phyloP scores from a whole-genome alignment of 805 yeast genomes.

The Candida tammaniensis region DNA sequence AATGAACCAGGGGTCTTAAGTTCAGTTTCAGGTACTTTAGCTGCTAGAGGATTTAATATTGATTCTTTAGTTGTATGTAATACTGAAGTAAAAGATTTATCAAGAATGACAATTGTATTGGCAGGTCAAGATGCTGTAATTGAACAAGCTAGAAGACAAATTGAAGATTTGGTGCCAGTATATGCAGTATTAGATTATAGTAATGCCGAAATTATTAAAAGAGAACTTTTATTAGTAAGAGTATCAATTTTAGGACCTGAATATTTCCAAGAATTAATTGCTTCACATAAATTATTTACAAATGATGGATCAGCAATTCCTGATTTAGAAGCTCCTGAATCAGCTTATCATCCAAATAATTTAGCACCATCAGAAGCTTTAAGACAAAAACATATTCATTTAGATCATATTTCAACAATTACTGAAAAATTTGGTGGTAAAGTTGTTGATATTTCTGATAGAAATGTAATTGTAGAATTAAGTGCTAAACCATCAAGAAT shows the following conservation, averaged over 20 bases:
- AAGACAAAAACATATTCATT: conserved; percentile 88
- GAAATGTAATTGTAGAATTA: conserved; percentile 91
- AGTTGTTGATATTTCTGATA: conserved; percentile 86
- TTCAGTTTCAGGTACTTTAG: conserved; percentile 89
- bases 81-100: conserved; percentile 92
- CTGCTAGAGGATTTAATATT: conserved; percentile 97
- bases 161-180: conserved; percentile 96
- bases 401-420: conserved; percentile 77
- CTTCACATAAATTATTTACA: conserved; percentile 64
- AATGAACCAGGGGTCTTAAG: conserved; percentile 98
- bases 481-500: conserved; percentile 92
- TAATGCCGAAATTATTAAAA: conserved; percentile 80
- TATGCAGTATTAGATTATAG: conserved; percentile 97
- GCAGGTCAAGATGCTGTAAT: conserved; percentile 94
- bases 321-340: conserved; percentile 42
- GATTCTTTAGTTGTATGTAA: conserved; percentile 95
- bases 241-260: conserved; percentile 96
- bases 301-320: conserved; percentile 40
- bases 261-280: conserved; percentile 90
- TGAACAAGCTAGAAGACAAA: conserved; percentile 97
- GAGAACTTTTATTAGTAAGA: conserved; percentile 90
- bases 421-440: conserved; percentile 89
- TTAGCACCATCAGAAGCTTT: conserved; percentile 87
- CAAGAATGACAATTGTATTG: conserved; percentile 94
- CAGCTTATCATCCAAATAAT: conserved; percentile 81